Percentiles rank a stretch among this genome's conserved stretches.
phyloP scores from a whole-genome alignment of 2,329 filamentous ascomycete genomes.

The Diaporthe destruens region DNA sequence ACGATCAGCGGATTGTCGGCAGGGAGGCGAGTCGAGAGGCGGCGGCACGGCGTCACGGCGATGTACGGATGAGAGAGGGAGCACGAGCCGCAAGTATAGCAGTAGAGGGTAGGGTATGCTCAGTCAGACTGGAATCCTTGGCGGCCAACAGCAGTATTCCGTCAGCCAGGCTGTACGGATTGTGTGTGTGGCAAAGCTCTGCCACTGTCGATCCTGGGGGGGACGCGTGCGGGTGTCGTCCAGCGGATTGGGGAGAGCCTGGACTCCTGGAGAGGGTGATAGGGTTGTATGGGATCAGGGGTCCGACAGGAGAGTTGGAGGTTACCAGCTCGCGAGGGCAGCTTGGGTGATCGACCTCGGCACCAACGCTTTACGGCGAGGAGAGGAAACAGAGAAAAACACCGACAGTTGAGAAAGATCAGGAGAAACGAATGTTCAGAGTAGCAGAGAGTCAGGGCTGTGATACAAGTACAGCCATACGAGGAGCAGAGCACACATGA shows the following conservation, averaged over 20 bases:
- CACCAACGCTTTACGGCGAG: slow-evolving; percentile 22
- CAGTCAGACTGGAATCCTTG: slow-evolving; percentile 17
- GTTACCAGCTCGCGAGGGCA: neutral
- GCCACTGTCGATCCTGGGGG: slow-evolving; percentile 19
- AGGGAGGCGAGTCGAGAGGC: neutral
- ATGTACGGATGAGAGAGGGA: slow-evolving; percentile 12
- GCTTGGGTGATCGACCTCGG: slow-evolving; percentile 18
- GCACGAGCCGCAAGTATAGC: slow-evolving; percentile 2
- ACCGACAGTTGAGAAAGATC: neutral
- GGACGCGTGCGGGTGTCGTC: neutral
- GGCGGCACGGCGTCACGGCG: neutral
- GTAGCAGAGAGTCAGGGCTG: slow-evolving; percentile 16
- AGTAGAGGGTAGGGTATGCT: neutral
- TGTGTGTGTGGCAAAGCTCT: slow-evolving; percentile 21
- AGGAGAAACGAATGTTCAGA: slow-evolving; percentile 26
- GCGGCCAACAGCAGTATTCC: slow-evolving; percentile 24
- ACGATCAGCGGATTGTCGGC: neutral
- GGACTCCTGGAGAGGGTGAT: neutral
- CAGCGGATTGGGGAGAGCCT: neutral
- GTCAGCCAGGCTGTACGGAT: slow-evolving; percentile 28
- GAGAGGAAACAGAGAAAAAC: slow-evolving; percentile 5
- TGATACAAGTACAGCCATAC: slow-evolving; percentile 18
- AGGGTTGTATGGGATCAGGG: slow-evolving; percentile 6
- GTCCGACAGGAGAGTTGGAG: slow-evolving; percentile 8
- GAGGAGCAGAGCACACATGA: neutral